phyloP scores from a whole-genome alignment of 208 protist genomes.

The Leishmania arabica region DNA sequence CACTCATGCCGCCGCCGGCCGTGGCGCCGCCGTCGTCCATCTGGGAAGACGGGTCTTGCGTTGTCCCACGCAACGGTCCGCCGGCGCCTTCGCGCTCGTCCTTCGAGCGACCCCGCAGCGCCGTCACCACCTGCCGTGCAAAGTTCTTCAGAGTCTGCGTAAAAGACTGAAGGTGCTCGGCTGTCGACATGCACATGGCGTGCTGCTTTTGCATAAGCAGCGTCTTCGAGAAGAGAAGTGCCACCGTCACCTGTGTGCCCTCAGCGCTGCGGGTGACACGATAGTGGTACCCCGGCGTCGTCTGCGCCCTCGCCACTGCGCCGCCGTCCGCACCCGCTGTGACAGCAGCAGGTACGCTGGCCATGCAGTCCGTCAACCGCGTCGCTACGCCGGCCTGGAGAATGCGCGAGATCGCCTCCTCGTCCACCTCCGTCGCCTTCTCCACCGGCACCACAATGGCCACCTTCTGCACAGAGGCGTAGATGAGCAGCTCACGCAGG shows the following conservation, averaged over 20 bases:
- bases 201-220: slow-evolving; percentile 46
- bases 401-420: slow-evolving; percentile 58
- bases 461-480: slow-evolving; percentile 90
- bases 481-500: slow-evolving; percentile 99
- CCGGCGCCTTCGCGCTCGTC: slow-evolving; percentile 34
- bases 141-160: slow-evolving; percentile 59
- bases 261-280: slow-evolving; percentile 56
- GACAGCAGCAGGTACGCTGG: slow-evolving; percentile 11
- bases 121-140: slow-evolving; percentile 52
- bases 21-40: slow-evolving; percentile 31
- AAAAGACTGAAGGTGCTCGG: slow-evolving; percentile 75
- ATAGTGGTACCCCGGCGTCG: slow-evolving; percentile 55
- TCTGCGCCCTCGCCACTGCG: neutral
- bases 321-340: neutral
- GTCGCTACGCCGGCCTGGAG: slow-evolving; percentile 60
- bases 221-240: slow-evolving; percentile 78
- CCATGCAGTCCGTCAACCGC: slow-evolving; percentile 75
- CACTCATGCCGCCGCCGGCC: slow-evolving; percentile 17
- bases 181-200: slow-evolving; percentile 73
- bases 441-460: slow-evolving; percentile 90
- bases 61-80: slow-evolving; percentile 16
- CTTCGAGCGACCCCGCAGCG: slow-evolving; percentile 48
- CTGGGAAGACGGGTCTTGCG: slow-evolving; percentile 25
- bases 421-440: slow-evolving; percentile 55
- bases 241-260: slow-evolving; percentile 53